phyloP scores from a whole-genome alignment of 225 moss, liverwort and hornwort genomes.

The Sphagnum contortum region DNA sequence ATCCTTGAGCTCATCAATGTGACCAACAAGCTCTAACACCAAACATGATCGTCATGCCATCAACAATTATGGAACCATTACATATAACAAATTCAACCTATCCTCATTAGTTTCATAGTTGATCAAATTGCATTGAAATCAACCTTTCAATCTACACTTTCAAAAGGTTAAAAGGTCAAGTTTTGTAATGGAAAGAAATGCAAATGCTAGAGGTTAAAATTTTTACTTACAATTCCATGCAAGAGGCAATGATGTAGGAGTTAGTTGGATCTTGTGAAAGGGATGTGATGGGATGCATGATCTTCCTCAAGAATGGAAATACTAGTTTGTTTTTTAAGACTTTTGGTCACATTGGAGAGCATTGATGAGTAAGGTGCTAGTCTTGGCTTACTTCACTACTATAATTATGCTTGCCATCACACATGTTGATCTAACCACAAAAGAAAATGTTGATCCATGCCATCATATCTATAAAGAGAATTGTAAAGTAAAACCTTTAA shows the following conservation, averaged over 20 bases:
- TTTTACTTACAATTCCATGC: conserved; percentile 46
- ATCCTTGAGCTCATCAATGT: no score
- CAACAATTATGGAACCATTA: no score
- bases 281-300: conserved; percentile 49
- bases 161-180: no score
- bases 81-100: no score
- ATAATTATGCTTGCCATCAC: conserved; percentile 48
- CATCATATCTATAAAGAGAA: no score
- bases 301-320: conserved; percentile 57
- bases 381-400: conserved; percentile 30
- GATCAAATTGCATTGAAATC: no score
- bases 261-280: conserved; percentile 47
- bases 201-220: conserved; percentile 46
- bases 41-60: no score
- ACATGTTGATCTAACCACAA: conserved; percentile 37
- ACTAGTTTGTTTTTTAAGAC: conserved; percentile 31
- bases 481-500: no score
- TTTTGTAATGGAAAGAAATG: neutral
- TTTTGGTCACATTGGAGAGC: conserved; percentile 31
- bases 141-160: no score
- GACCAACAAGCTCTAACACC: no score
- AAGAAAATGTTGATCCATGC: neutral
- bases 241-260: conserved; percentile 52
- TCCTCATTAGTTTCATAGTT: no score
- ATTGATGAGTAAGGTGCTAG: conserved; percentile 46